Percentiles rank a stretch among this genome's conserved stretches.
Conservation (phyloP, 2,329 filamentous ascomycete genomes). For the Cyanodermella asteris region DNA sequence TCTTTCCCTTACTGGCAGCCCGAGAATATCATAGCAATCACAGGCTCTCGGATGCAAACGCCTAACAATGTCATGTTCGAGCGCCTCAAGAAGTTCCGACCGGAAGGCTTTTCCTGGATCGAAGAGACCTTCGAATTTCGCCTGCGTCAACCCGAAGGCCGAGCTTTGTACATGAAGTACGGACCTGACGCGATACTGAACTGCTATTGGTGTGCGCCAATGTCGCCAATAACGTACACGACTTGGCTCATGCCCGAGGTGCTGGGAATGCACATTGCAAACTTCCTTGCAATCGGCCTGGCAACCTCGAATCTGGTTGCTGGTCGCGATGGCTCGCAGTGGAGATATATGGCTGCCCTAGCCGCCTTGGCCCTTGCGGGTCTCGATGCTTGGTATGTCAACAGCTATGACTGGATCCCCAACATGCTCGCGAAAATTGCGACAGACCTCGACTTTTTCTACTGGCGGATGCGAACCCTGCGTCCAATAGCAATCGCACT, state of each 20-base stretch:
- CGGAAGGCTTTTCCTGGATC: slow-evolving; percentile 19
- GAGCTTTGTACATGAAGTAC: slow-evolving; percentile 63
- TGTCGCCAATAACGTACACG: slow-evolving; percentile 49
- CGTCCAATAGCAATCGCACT: slow-evolving; percentile 42
- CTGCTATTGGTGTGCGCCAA: slow-evolving; percentile 65
- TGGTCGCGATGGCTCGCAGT: slow-evolving; percentile 40
- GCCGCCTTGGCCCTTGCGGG: slow-evolving; percentile 34
- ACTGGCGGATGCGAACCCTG: slow-evolving; percentile 44
- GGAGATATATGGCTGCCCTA: slow-evolving; percentile 50
- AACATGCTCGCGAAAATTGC: slow-evolving; percentile 42
- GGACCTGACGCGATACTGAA: slow-evolving; percentile 51
- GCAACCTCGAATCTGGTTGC: slow-evolving; percentile 48
- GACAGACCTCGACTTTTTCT: slow-evolving; percentile 45
- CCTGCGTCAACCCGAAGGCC: slow-evolving; percentile 48
- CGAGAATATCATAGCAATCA: slow-evolving; percentile 61
- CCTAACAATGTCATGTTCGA: slow-evolving; percentile 68
- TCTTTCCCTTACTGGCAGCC: slow-evolving; percentile 47
- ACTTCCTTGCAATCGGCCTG: slow-evolving; percentile 49
- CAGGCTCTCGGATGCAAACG: slow-evolving; percentile 63
- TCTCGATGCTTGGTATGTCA: slow-evolving; percentile 44
- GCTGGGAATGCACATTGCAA: slow-evolving; percentile 55
- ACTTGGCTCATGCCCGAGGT: slow-evolving; percentile 60
- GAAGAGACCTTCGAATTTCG: slow-evolving; percentile 47
- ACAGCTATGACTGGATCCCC: slow-evolving; percentile 39
- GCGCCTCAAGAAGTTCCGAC: slow-evolving; percentile 34